These are phyloP conservation scores for Diaporthe australafricana DNA, from an alignment of 2,329 filamentous ascomycete species.

Conservation along the genomic window DNA sequence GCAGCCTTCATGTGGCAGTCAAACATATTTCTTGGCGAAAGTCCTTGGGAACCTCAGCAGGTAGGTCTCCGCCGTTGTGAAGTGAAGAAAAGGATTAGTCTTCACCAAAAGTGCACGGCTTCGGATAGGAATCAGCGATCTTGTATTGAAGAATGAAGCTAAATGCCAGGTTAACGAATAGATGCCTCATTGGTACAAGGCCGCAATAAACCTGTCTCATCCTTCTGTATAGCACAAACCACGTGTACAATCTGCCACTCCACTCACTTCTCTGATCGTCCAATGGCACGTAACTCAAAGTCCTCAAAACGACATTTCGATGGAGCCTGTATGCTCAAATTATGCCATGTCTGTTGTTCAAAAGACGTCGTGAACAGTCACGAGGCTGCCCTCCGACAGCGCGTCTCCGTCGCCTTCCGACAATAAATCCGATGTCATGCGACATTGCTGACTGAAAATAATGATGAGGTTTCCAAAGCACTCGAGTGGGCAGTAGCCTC, in stretches of 20 bases:
- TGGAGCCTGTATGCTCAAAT: conserved; percentile 16
- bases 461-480: conserved; percentile 54
- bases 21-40: neutral
- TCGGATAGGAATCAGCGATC: conserved; percentile 14
- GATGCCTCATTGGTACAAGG: conserved; percentile 30
- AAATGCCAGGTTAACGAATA: conserved; percentile 35
- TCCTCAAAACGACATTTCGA: neutral
- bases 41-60: neutral
- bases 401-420: conserved; percentile 26
- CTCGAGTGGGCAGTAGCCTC: conserved; percentile 51
- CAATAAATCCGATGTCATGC: conserved; percentile 35
- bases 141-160: conserved; percentile 32
- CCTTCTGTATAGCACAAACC: conserved; percentile 30
- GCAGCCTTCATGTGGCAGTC: neutral
- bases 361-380: conserved; percentile 28
- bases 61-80: neutral
- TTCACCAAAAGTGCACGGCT: neutral
- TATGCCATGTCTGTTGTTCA: conserved; percentile 30
- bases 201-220: conserved; percentile 32
- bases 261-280: neutral
- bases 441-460: conserved; percentile 41
- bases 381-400: neutral
- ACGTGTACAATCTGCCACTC: conserved; percentile 30
- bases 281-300: neutral
- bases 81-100: neutral